These are phyloP conservation scores for Candida nonsorbophila DNA, from an alignment of 805 yeast genomes.

Conservation along the genomic window DNA sequence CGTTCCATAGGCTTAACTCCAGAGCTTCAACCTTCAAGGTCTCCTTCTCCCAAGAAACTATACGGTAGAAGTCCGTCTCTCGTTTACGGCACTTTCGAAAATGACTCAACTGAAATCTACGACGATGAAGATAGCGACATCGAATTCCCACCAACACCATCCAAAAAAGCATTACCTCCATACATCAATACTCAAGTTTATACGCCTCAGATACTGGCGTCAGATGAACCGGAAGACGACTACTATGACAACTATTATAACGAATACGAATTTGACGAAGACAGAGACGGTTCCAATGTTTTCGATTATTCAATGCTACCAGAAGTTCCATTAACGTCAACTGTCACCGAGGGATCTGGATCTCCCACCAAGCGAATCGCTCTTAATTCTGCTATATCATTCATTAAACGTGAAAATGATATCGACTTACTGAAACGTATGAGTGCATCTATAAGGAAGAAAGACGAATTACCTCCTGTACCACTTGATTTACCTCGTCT, in stretches of 20 bases:
- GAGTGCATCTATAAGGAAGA: conserved; percentile 8
- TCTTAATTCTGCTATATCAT: conserved; percentile 22
- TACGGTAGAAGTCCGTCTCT: conserved; percentile 20
- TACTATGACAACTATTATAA: neutral
- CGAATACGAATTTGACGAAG: conserved; percentile 2
- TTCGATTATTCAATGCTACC: conserved; percentile 21
- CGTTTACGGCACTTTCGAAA: conserved; percentile 6
- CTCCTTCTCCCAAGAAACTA: conserved; percentile 24
- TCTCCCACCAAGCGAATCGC: conserved; percentile 14
- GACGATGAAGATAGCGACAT: conserved; percentile 1
- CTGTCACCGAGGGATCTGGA: conserved; percentile 3
- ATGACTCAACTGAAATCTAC: neutral
- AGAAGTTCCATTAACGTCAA: conserved; percentile 18
- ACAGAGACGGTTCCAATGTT: conserved; percentile 1
- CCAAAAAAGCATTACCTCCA: no score
- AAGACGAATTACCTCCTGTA: conserved; percentile 34
- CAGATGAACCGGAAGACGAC: neutral
- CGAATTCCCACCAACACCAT: no score
- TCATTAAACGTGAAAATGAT: conserved; percentile 24
- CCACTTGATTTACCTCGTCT: conserved; percentile 47
- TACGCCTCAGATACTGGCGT: no score
- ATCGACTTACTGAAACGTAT: conserved; percentile 4
- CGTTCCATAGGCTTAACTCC: no score
- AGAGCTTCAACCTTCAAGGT: no score
- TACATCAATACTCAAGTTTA: no score